A percentile compares a stretch with the other conserved stretches of the same genome.
Evolutionary conservation across 257 asterid species (phyloP).

Genomic region (Ilex asprella): DNA sequence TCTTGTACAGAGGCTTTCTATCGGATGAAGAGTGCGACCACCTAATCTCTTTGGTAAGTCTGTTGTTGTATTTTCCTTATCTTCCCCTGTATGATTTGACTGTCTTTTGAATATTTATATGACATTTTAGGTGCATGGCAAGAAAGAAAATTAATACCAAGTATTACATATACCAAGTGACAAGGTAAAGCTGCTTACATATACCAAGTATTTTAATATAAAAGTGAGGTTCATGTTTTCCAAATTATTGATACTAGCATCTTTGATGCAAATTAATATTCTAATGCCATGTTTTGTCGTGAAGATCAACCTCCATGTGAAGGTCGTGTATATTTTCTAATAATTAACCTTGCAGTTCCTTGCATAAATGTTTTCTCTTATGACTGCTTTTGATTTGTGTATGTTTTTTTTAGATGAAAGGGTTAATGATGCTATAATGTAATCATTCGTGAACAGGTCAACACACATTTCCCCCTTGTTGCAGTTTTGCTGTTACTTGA

Average conservation of each 20-base stretch:
- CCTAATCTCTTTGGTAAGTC: constrained; percentile 55
- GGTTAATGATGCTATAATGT: not conserved
- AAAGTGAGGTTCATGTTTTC: constrained; percentile 33
- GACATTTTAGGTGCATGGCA: constrained; percentile 28
- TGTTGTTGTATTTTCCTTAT: constrained; percentile 11
- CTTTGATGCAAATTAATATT: not conserved
- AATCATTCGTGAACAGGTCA: not conserved
- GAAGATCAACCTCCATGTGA: too few species aligned
- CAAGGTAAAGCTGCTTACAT: constrained; percentile 14
- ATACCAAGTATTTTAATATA: constrained; percentile 14
- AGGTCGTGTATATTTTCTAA: not conserved
- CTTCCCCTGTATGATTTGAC: constrained; percentile 2
- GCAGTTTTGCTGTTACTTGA: too few species aligned
- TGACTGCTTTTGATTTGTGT: not conserved
- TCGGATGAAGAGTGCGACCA: constrained; percentile 73
- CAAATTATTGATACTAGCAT: not conserved
- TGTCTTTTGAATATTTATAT: constrained; percentile 10
- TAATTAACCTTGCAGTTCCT: not conserved
- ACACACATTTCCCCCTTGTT: not conserved
- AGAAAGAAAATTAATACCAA: constrained; percentile 18
- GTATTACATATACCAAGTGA: too few species aligned
- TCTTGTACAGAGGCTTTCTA: constrained; percentile 60
- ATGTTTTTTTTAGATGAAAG: not conserved
- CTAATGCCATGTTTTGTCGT: not conserved
- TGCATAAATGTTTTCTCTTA: not conserved